Conservation (phyloP, 2,329 filamentous ascomycete species). For the Xylariaceae sp. region DNA sequence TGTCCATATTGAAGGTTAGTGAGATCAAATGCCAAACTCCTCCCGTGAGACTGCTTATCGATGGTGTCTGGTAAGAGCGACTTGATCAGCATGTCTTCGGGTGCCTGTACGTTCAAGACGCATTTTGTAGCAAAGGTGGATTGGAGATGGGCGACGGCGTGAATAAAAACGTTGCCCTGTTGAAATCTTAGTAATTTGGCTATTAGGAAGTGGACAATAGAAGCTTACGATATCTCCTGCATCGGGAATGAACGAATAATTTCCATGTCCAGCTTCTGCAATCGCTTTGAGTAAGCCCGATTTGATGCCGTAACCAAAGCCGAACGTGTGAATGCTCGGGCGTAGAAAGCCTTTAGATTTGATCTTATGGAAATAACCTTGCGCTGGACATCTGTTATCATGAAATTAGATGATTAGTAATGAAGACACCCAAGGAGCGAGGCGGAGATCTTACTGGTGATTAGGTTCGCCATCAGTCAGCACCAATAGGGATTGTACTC, state of each 20-base stretch:
- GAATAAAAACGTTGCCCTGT: slow-evolving; percentile 56
- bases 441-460: slow-evolving; percentile 36
- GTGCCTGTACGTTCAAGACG: slow-evolving; percentile 39
- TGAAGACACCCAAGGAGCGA: background rate
- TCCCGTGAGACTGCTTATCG: too few relatives aligned
- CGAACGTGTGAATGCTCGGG: slow-evolving; percentile 50
- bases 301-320: slow-evolving; percentile 47
- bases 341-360: slow-evolving; percentile 37
- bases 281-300: slow-evolving; percentile 58
- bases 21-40: slow-evolving; percentile 37
- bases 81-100: slow-evolving; percentile 33
- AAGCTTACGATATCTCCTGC: slow-evolving; percentile 53
- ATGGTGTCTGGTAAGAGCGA: slow-evolving; percentile 39
- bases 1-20: slow-evolving; percentile 60
- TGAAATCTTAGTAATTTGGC: slow-evolving; percentile 6
- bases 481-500: slow-evolving; percentile 49
- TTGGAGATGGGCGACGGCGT: slow-evolving; percentile 59
- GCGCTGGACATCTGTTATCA: slow-evolving; percentile 38
- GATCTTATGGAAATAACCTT: slow-evolving; percentile 54
- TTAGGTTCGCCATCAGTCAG: slow-evolving; percentile 55
- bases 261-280: slow-evolving; percentile 53
- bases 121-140: slow-evolving; percentile 52
- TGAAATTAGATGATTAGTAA: background rate
- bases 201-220: background rate
- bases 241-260: slow-evolving; percentile 59